Conservation (phyloP, 1,284 basidiomycete species). For the Cutaneotrichosporon sp. region DNA sequence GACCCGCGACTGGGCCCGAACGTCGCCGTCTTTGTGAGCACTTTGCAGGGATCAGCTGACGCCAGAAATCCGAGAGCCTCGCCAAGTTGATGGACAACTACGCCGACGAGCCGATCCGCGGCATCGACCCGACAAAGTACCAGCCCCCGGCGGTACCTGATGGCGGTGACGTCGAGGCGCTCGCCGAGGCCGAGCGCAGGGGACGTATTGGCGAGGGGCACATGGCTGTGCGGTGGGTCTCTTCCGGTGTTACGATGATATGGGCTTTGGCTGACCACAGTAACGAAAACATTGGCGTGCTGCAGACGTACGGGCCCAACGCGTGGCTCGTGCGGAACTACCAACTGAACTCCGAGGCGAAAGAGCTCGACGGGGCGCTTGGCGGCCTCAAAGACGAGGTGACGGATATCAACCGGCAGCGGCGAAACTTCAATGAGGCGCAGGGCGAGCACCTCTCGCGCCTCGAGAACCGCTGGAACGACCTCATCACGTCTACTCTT, state of each 20-base stretch:
- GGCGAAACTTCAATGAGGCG: slow-evolving; percentile 62
- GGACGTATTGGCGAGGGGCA: slow-evolving; percentile 84
- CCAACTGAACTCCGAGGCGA: slow-evolving; percentile 69
- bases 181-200: slow-evolving; percentile 70
- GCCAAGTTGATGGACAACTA: slow-evolving; percentile 65
- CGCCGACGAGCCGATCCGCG: slow-evolving; percentile 54
- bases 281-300: slow-evolving; percentile 74
- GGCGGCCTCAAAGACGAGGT: slow-evolving; percentile 68
- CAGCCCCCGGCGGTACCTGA: slow-evolving; percentile 64
- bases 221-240: slow-evolving; percentile 69
- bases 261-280: slow-evolving; percentile 47
- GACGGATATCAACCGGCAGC: slow-evolving; percentile 74
- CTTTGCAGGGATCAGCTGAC: slow-evolving; percentile 7
- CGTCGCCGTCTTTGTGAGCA: slow-evolving; percentile 47
- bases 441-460: slow-evolving; percentile 39
- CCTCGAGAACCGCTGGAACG: slow-evolving; percentile 46
- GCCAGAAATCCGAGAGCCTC: slow-evolving; percentile 48
- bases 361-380: slow-evolving; percentile 64
- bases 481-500: slow-evolving; percentile 40
- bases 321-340: slow-evolving; percentile 89
- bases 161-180: slow-evolving; percentile 64
- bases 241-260: not conserved
- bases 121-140: slow-evolving; percentile 74
- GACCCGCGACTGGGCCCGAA: slow-evolving; percentile 67
- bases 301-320: slow-evolving; percentile 84